phyloP scores from a whole-genome alignment of 208 protist genomes.

The Sergeia podlipaevii region DNA sequence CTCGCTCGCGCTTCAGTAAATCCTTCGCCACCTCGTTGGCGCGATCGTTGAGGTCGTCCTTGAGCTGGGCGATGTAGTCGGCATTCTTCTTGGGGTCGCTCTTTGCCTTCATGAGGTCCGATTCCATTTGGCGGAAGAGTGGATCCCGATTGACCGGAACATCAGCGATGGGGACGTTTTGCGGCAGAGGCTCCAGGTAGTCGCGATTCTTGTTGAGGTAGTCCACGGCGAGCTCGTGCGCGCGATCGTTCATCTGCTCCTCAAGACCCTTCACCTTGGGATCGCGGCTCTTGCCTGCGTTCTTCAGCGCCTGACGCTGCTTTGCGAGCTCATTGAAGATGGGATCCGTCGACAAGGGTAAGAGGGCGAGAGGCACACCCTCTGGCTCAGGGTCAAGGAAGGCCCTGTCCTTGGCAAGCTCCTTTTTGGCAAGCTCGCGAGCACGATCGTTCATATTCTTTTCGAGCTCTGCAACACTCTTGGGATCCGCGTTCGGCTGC shows the following conservation, averaged over 20 bases:
- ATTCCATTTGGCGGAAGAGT: conserved; percentile 76
- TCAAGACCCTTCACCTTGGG: conserved; percentile 44
- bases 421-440: conserved; percentile 45
- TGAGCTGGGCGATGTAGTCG: conserved; percentile 49
- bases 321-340: conserved; percentile 65
- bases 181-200: conserved; percentile 61
- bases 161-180: conserved; percentile 56
- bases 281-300: conserved; percentile 28
- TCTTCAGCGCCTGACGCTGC: conserved; percentile 67
- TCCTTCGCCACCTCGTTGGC: conserved; percentile 62
- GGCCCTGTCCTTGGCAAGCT: conserved; percentile 50
- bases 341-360: conserved; percentile 57
- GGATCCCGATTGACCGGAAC: conserved; percentile 67
- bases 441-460: conserved; percentile 57
- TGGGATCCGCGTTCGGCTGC: conserved; percentile 26
- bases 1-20: conserved; percentile 58
- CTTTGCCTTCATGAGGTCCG: conserved; percentile 51
- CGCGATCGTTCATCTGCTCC: conserved; percentile 76
- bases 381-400: conserved; percentile 79
- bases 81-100: conserved; percentile 55
- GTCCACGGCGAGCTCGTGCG: conserved; percentile 50
- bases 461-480: conserved; percentile 34
- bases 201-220: conserved; percentile 62
- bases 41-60: conserved; percentile 67
- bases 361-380: conserved; percentile 63